These are phyloP conservation scores for Lepidium didymum DNA, from an alignment of 345 rosid genomes.

Conservation along the genomic window DNA sequence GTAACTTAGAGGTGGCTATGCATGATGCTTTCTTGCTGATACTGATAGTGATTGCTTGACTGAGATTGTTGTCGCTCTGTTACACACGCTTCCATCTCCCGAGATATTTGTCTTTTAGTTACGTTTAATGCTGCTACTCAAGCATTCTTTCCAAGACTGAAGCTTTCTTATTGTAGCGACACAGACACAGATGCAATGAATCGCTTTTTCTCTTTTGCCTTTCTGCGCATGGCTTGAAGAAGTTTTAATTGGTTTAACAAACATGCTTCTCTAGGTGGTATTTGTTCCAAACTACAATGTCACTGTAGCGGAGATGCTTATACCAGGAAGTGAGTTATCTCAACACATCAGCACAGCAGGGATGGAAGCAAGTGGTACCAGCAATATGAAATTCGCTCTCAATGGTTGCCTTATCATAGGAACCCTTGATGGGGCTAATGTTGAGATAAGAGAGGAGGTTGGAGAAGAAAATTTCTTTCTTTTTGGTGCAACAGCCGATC, in stretches of 20 bases:
- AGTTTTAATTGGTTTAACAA: neutral
- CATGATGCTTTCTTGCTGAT: neutral
- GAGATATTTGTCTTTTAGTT: neutral
- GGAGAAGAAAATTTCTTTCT: conserved; percentile 92
- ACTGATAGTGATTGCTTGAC: neutral
- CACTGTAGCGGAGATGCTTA: conserved; percentile 87
- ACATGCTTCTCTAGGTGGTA: conserved; percentile 52
- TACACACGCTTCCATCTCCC: neutral
- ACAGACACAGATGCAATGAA: neutral
- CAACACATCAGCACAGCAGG: conserved; percentile 99
- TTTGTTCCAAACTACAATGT: conserved; percentile 97
- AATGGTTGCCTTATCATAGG: conserved; percentile 97
- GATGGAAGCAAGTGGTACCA: conserved; percentile 99
- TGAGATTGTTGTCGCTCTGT: neutral
- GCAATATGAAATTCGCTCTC: conserved; percentile 97
- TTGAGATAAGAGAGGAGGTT: conserved; percentile 91
- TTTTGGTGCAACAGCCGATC: conserved; percentile 87
- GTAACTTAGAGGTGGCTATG: neutral
- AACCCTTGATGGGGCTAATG: conserved; percentile 96
- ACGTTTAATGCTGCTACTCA: neutral
- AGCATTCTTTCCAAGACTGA: neutral
- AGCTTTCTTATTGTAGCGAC: neutral
- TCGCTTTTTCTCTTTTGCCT: neutral
- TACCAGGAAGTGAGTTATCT: conserved; percentile 96
- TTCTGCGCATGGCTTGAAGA: neutral